Base-by-base conservation (phyloP, 169 alveolate genomes). In the Cystoisospora suis region DNA sequence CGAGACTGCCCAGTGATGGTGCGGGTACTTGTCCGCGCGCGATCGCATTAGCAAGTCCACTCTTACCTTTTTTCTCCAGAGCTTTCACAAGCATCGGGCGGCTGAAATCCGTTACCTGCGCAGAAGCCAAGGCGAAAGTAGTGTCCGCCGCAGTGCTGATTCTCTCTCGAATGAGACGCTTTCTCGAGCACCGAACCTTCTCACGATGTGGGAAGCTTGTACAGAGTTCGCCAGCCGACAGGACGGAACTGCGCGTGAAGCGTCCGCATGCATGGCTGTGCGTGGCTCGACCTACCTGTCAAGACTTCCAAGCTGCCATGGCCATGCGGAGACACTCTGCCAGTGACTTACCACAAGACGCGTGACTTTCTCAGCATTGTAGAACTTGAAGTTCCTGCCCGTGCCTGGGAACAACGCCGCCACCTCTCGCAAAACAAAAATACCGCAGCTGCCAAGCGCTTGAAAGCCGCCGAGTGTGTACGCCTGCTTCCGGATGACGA, bases 61-160 rank as follows among this genome's bases (percentile, higher is more conserved):
- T 3, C 70, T 32, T 17, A 83, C 89, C 59, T 58, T 77, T 36
- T 53, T 88, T 88, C 49, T 23, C 42, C 80, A 20, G 69, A 9
- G 92, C 92, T 47, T 42, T 44, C 61, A 56, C 58, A 36, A 88
- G 72, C 92, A 88, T 88, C 44, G 59, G 47, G 27, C 88, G 44
- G 69, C 88, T 70, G 81, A 88, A 88, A 70, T 88, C 92, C 29
- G 81, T 75, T 27, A 77, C 92, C 87, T 77, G 56, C 32, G 34
- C 27, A 27, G n/a, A n/a, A n/a, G n/a, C n/a, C n/a, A n/a, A 2
- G 6, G 42, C 38, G 15, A 20, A 65, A n/a, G 5, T 6, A 53
- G n/a, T 53, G 9, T 53, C n/a, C 20, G 20, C 20, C 20, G 9
- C 20, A 9, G 61, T 53, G 61, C 61, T 9, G n/a, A 53, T 53